Conservation (phyloP, 371 early-diverging fungal species). For the Apophysomyces elegans region DNA sequence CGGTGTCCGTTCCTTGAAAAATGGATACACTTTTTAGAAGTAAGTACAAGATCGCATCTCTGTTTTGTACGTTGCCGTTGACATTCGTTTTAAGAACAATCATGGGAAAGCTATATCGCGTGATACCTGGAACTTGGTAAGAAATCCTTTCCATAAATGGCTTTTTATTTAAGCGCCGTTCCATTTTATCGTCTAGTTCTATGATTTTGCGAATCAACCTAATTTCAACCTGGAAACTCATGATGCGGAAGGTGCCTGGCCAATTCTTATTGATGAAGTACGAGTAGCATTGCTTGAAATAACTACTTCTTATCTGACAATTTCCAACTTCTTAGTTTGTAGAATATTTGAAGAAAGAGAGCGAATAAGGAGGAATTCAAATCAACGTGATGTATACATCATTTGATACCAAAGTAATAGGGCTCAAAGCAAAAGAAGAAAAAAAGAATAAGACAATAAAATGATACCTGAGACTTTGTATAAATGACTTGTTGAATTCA, state of each 20-base stretch:
- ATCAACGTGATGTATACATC: background rate
- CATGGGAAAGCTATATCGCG: constrained; percentile 80
- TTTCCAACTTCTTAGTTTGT: background rate
- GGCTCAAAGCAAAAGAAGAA: no score
- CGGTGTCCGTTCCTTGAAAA: constrained; percentile 66
- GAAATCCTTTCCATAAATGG: constrained; percentile 9
- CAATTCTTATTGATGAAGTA: constrained; percentile 79
- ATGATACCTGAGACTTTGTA: no score
- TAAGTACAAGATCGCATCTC: constrained; percentile 16
- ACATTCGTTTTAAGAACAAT: constrained; percentile 49
- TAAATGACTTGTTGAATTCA: no score
- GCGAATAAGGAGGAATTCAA: background rate
- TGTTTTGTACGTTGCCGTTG: background rate
- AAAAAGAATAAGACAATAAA: no score
- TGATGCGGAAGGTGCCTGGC: constrained; percentile 87
- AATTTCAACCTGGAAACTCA: constrained; percentile 66
- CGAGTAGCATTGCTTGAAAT: background rate
- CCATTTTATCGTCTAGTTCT: constrained; percentile 52
- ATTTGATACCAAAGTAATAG: background rate
- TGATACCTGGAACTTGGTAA: constrained; percentile 86
- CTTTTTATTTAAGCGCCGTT: background rate
- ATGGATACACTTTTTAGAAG: constrained; percentile 77
- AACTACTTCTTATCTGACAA: background rate
- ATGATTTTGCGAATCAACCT: constrained; percentile 75
- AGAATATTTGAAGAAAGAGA: background rate